A percentile compares a stretch with the other conserved stretches of the same genome.
Evolutionary conservation across 148 eudicot species (phyloP).

Genomic region (Rhododendron griersonianum): DNA sequence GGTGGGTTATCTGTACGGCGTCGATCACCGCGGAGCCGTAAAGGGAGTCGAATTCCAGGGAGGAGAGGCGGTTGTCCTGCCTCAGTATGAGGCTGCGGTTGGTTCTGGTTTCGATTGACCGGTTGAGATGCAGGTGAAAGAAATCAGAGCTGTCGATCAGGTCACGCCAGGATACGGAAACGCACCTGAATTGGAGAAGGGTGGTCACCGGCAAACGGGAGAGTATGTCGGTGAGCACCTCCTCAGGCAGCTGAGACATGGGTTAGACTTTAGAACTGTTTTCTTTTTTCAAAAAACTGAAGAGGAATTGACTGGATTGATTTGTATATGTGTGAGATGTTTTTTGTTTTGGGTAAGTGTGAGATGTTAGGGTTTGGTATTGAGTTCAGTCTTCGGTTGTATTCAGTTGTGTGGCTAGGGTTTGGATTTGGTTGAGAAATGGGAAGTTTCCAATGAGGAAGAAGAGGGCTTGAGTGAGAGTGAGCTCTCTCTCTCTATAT

Average conservation of each 20-base stretch:
- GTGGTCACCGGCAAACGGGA: slow-evolving; percentile 16
- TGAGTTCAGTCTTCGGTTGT: no score
- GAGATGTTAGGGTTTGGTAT: no score
- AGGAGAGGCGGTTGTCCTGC: slow-evolving; percentile 13
- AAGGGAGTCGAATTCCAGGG: slow-evolving; percentile 18
- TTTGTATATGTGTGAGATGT: not conserved
- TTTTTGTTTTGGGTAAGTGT: no score
- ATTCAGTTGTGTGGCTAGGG: not conserved
- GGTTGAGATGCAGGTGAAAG: slow-evolving; percentile 30
- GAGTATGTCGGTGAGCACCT: slow-evolving; percentile 18
- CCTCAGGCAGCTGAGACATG: slow-evolving; percentile 23
- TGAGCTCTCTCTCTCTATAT: no score
- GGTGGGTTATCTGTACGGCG: slow-evolving; percentile 12
- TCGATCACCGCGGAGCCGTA: not conserved
- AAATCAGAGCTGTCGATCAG: slow-evolving; percentile 29
- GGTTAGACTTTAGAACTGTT: not conserved
- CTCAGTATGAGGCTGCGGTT: slow-evolving; percentile 15
- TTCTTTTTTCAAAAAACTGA: not conserved
- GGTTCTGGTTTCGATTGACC: slow-evolving; percentile 7
- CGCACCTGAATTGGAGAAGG: slow-evolving; percentile 24
- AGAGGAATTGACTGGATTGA: not conserved
- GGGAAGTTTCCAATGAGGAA: no score
- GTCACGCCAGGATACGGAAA: slow-evolving; percentile 12
- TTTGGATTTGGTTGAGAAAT: not conserved
- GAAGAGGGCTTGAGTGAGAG: no score